Base-by-base conservation (phyloP, 2,329 filamentous ascomycete species). In the Zasmidium cellare region DNA sequence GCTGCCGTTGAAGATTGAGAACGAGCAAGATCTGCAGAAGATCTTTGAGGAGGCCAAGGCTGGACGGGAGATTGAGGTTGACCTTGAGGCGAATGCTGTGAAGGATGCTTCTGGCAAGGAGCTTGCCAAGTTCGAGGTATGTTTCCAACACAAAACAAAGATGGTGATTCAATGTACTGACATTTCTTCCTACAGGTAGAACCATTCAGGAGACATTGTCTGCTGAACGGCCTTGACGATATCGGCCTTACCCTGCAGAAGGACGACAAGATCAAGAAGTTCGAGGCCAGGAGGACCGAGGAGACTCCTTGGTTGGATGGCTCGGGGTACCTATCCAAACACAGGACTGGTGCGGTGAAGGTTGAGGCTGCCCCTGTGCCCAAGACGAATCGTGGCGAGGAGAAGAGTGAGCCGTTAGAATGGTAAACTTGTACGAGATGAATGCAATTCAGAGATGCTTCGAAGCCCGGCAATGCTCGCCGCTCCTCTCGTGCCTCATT, bases 281-380 rank as follows among this genome's bases (percentile, higher is more conserved):
- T 94, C 70, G 93, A 97, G 84, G 79, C 80, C 68, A 87, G 87
- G 75, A 85, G 92, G 72, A 88, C 88, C 9, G 76, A 81, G 53
- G 84, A 91, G 61, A 96, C 90, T 20, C 93, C 94, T 2, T 97
- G 93, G 93, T 78, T 97, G 65, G 91, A 97, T 71, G 94, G 93
- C 31, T 87, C 82, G 45, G 90, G 87, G 0, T 97, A 96, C 74
- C 81, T 97, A 58, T 82, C 80, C 63, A 77, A 81, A 56, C 79
- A 81, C 63, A 72, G 81, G 55, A 76, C 73, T 61, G 82, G 83
- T 3, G 81, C 85, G 1, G 84, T 86, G 9, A 86, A 84, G 79
- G 78, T 88, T 19, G 79, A 84, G 68, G 85, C 86, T 11, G 83
- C 79, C 11, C 86, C 90, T 3, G 87, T 96, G 44, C 91, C 92